Evolutionary conservation across 23 red algal genomes (phyloP).

Genomic region (Gracilaria domingensis): DNA sequence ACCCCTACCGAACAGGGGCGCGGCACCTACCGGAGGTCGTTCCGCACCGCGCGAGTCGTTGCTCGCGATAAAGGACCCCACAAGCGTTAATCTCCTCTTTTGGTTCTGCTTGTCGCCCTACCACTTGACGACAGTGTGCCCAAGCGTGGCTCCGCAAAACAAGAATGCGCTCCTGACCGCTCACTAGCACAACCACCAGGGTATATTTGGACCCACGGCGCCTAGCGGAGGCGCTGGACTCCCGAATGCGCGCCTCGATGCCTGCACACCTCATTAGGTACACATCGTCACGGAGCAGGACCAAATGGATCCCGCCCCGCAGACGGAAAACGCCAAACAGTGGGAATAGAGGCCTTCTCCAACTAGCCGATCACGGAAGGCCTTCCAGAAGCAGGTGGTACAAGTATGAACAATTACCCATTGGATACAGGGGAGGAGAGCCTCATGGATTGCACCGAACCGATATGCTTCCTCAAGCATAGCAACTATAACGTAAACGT

Average conservation of each 20-base stretch:
- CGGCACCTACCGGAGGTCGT: background rate
- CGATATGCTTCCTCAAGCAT: background rate
- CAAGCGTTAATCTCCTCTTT: background rate
- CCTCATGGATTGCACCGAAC: background rate
- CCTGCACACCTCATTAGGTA: background rate
- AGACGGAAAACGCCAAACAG: no score
- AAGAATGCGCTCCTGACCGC: background rate
- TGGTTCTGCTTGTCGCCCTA: background rate
- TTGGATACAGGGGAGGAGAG: background rate
- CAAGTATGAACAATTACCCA: background rate
- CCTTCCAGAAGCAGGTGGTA: background rate
- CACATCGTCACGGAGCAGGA: background rate
- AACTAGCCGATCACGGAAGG: background rate
- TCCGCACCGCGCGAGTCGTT: background rate
- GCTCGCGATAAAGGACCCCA: background rate
- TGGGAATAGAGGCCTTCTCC: no score
- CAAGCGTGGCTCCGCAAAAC: background rate
- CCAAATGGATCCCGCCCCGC: no score
- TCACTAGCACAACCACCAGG: background rate
- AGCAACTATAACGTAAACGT: background rate
- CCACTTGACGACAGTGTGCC: background rate
- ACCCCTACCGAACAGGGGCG: background rate
- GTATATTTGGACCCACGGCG: background rate
- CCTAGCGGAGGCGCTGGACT: background rate
- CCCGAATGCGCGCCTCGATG: background rate